Evolutionary conservation across 148 eudicot genomes (phyloP).

Genomic region (Fagopyrum homotropicum): DNA sequence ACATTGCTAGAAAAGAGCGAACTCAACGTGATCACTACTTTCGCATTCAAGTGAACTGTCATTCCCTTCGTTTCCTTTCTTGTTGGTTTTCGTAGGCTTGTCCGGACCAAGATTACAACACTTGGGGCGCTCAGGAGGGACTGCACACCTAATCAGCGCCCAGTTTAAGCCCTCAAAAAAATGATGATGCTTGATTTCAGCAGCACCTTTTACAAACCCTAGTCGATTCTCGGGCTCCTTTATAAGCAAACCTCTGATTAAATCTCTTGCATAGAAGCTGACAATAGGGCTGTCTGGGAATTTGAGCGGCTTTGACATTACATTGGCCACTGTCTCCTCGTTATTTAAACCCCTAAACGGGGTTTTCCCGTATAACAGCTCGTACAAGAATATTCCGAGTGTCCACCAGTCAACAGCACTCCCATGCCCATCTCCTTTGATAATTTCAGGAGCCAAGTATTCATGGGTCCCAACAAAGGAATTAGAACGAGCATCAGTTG

Average conservation of each 20-base stretch:
- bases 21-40: conserved; percentile 30
- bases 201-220: conserved; percentile 67
- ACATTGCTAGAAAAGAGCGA: conserved; percentile 47
- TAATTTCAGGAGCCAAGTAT: conserved; percentile 83
- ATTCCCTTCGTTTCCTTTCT: neutral
- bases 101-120: neutral
- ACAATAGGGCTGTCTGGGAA: conserved; percentile 53
- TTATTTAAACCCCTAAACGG: conserved; percentile 54
- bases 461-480: conserved; percentile 93
- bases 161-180: conserved; percentile 79
- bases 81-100: neutral
- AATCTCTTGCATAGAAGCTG: conserved; percentile 57
- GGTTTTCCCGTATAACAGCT: conserved; percentile 73
- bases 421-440: conserved; percentile 67
- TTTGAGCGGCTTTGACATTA: conserved; percentile 37
- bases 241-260: conserved; percentile 48
- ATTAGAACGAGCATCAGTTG: conserved; percentile 45
- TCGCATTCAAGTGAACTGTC: conserved; percentile 12
- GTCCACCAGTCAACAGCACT: conserved; percentile 97
- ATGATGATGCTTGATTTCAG: conserved; percentile 65
- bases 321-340: conserved; percentile 50
- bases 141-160: conserved; percentile 69
- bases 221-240: conserved; percentile 62
- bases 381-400: conserved; percentile 65
- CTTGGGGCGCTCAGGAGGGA: conserved; percentile 55